These are phyloP conservation scores for Ophiostoma ips DNA, from an alignment of 2,329 filamentous ascomycete genomes.

Conservation along the genomic window DNA sequence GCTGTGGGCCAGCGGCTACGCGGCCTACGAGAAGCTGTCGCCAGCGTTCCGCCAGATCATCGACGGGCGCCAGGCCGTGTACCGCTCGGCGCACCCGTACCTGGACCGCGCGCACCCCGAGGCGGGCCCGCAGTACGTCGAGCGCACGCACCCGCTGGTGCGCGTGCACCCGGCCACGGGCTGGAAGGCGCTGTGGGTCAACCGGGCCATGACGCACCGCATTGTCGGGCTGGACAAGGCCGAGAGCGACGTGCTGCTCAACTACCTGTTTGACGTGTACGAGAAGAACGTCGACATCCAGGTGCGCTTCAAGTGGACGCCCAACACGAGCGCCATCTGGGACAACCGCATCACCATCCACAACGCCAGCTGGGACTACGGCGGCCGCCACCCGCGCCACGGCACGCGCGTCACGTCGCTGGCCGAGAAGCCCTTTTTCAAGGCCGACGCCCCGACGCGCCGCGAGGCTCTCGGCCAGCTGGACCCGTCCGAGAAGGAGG, in stretches of 20 bases:
- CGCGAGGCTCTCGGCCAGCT: conserved; percentile 52
- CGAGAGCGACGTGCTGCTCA: conserved; percentile 54
- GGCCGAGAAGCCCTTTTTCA: conserved; percentile 58
- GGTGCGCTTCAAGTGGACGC: conserved; percentile 57
- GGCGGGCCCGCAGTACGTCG: conserved; percentile 50
- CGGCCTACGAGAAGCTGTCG: conserved; percentile 59
- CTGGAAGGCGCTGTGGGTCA: conserved; percentile 62
- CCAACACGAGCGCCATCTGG: conserved; percentile 53
- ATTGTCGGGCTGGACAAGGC: conserved; percentile 56
- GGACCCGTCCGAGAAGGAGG: conserved; percentile 34
- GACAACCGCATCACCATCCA: conserved; percentile 63
- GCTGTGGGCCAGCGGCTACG: conserved; percentile 57
- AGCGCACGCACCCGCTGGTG: conserved; percentile 54
- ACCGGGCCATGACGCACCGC: conserved; percentile 51
- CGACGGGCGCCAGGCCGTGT: conserved; percentile 51
- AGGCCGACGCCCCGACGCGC: conserved; percentile 48
- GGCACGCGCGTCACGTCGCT: conserved; percentile 58
- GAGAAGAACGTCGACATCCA: conserved; percentile 60
- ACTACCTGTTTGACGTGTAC: conserved; percentile 54
- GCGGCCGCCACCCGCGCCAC: conserved; percentile 50
- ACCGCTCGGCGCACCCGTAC: conserved; percentile 51
- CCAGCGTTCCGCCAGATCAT: conserved; percentile 57
- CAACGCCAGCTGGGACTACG: conserved; percentile 63
- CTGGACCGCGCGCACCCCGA: conserved; percentile 48
- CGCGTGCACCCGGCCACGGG: conserved; percentile 56